Evolutionary conservation across 345 rosid genomes (phyloP), one percentile per base, ranked within the genome.

Genomic region (Euphorbia tirucalli): DNA sequence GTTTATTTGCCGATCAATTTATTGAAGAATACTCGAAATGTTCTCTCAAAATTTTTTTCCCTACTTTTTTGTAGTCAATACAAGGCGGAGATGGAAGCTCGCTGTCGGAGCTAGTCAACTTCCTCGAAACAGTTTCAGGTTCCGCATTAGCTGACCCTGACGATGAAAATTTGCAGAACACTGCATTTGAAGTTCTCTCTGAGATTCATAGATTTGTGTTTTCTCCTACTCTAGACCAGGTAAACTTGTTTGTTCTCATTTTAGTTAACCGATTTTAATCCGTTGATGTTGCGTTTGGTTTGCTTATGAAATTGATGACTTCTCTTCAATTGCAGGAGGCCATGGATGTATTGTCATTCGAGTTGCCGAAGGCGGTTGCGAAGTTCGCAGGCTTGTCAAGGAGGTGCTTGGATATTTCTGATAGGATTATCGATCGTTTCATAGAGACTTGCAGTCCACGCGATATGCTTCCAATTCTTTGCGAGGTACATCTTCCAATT

Each of bases 381-480:
- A 87, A 82, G 74, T 89, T 94, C 76, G 79, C 89, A 1, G 79
- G 78, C 55, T n/a, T 77, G 50, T 92, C 96, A 9, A 56, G 70
- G 68, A 63, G 67, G 66, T 94, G 85, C 75, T 82, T 80, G 83
- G 67, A 71, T 67, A 71, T 87, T 71, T 90, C 66, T 46, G 87
- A 88, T 44, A 60, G 61, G 28, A 73, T 92, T 59, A 71, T 92
- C 65, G 77, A 82, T 78, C 78, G 66, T 55, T 84, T 90, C 66
- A 77, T 84, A 71, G 81, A 66, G 75, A 79, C 43, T 46, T 87
- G 96, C 71, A 88, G 76, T 79, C 97, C 98, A 0, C 85, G 95
- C 30, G 97, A 94, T 77, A 89, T 94, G 97, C 85, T 87, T 80
- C 68, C 91, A 35, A 71, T 94, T 86, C 86, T 94, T 69, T 94